phyloP scores from a whole-genome alignment of 306 rosid species.

The Fragaria iinumae region DNA sequence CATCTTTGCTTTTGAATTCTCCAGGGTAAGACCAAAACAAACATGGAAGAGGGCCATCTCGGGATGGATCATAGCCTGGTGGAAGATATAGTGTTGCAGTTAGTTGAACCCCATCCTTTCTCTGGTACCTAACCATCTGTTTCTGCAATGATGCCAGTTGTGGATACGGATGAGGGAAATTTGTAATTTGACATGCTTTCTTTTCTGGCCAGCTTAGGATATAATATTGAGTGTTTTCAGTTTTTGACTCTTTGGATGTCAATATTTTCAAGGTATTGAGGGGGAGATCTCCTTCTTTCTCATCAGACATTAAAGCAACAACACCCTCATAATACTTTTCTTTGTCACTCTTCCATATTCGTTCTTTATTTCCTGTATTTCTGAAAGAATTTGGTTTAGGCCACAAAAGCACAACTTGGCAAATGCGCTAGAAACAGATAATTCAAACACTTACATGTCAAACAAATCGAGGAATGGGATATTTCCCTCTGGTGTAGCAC shows the following conservation, averaged over 20 bases:
- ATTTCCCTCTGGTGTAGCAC: constrained; percentile 95
- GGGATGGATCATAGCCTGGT: constrained; percentile 82
- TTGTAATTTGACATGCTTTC: constrained; percentile 65
- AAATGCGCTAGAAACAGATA: constrained; percentile 17
- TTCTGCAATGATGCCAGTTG: constrained; percentile 90
- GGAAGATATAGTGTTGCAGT: constrained; percentile 96
- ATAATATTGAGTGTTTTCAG: constrained; percentile 89
- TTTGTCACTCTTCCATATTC: constrained; percentile 90
- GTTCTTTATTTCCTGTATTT: constrained; percentile 78
- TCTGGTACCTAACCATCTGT: constrained; percentile 92
- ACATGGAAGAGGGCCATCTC: constrained; percentile 95
- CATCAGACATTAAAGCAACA: constrained; percentile 91
- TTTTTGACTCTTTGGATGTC: constrained; percentile 93
- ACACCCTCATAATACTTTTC: constrained; percentile 82
- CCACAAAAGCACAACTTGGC: constrained; percentile 24
- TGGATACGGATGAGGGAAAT: constrained; percentile 98
- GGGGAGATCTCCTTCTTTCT: constrained; percentile 80
- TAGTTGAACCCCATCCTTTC: constrained; percentile 96
- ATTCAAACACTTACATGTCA: constrained; percentile 68
- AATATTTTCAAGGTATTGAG: constrained; percentile 69
- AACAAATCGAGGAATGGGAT: constrained; percentile 96
- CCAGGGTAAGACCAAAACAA: constrained; percentile 98
- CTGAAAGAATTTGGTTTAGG: constrained; percentile 62
- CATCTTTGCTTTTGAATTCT: constrained; percentile 97
- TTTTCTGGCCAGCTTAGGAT: constrained; percentile 83